These are phyloP conservation scores for Orbilia brochopaga DNA, from an alignment of 2,329 filamentous ascomycete genomes.

Conservation along the genomic window DNA sequence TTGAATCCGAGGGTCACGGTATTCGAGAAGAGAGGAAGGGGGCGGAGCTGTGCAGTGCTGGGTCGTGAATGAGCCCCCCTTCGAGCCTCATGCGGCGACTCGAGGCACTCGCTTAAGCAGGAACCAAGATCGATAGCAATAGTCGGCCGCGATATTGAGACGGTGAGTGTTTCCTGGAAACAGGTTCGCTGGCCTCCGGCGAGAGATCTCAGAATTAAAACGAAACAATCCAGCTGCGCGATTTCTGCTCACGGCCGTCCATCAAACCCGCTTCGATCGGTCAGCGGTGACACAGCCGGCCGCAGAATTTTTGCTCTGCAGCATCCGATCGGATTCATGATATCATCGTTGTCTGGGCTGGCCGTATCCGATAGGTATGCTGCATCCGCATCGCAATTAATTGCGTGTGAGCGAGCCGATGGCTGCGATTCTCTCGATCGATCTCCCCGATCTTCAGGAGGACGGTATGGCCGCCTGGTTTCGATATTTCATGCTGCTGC, in stretches of 20 bases:
- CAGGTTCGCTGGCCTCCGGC: constrained; percentile 32
- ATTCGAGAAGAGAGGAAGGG: background rate
- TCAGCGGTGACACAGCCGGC: background rate
- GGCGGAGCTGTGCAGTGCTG: background rate
- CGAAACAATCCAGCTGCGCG: constrained; percentile 35
- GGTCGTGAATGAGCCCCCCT: background rate
- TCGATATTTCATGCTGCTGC: background rate
- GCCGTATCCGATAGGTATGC: background rate
- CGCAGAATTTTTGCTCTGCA: too few relatives aligned
- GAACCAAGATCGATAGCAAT: background rate
- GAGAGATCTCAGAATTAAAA: constrained; percentile 37
- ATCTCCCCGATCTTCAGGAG: background rate
- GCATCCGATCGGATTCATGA: background rate
- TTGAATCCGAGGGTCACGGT: constrained; percentile 2
- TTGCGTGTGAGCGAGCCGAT: too few relatives aligned
- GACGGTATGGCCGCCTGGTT: background rate
- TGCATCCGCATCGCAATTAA: background rate
- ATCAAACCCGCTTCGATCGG: background rate
- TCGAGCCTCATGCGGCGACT: background rate
- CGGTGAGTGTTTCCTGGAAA: constrained; percentile 9
- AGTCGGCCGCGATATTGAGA: constrained; percentile 18
- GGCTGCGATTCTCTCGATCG: too few relatives aligned
- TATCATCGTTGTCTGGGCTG: background rate
- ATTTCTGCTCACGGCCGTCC: background rate
- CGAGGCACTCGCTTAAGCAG: constrained; percentile 16